Conservation (phyloP, 1,284 basidiomycete species). For the Leccinum angustisporum region DNA sequence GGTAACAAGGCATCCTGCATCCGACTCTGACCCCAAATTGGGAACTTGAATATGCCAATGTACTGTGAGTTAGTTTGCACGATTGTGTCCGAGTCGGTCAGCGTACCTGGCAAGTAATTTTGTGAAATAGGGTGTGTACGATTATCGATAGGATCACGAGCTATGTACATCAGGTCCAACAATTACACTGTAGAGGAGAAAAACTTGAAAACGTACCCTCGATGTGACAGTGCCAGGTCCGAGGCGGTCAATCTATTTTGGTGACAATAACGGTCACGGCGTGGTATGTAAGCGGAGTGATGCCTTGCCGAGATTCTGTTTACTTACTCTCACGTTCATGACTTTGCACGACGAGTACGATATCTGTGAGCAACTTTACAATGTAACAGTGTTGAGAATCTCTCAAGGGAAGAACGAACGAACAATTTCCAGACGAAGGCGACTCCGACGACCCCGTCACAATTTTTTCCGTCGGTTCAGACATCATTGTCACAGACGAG, state of each 20-base stretch:
- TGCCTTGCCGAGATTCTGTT: too few relatives aligned
- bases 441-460: neutral
- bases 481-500: conserved; percentile 8
- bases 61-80: neutral
- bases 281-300: too few relatives aligned
- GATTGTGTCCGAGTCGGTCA: neutral
- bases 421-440: conserved; percentile 14
- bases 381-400: neutral
- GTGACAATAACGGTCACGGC: too few relatives aligned
- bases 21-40: neutral
- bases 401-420: neutral
- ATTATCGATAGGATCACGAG: neutral
- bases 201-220: neutral
- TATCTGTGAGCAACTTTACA: conserved; percentile 18
- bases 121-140: neutral
- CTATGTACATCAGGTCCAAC: too few relatives aligned
- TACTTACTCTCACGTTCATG: neutral
- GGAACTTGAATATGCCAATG: neutral
- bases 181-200: too few relatives aligned
- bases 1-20: neutral
- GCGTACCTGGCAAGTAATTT: neutral
- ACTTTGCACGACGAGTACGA: conserved; percentile 22
- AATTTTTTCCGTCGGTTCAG: conserved; percentile 6
- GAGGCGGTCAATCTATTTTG: too few relatives aligned
- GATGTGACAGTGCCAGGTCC: too few relatives aligned